phyloP scores from a whole-genome alignment of 345 rosid species.

The Euphorbia lathyris region DNA sequence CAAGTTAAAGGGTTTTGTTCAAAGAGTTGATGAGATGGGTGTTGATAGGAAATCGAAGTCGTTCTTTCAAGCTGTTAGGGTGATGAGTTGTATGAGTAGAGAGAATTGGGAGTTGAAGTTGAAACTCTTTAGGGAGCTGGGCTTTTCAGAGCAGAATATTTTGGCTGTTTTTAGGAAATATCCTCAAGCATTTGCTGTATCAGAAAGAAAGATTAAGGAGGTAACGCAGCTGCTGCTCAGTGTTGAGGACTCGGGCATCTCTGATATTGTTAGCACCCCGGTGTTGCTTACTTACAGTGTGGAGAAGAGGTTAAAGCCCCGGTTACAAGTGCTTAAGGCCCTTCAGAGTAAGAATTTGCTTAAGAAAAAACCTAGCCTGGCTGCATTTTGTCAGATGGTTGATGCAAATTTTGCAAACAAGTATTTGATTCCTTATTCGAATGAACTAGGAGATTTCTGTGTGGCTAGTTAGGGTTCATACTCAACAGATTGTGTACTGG shows the following conservation, averaged over 20 bases:
- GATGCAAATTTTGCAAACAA: background rate
- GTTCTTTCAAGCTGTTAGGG: slow-evolving; percentile 30
- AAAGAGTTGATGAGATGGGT: slow-evolving; percentile 35
- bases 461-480: background rate
- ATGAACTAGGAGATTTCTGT: background rate
- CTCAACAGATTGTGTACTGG: no score
- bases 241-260: background rate
- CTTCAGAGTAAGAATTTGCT: background rate
- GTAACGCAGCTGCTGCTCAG: background rate
- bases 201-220: background rate
- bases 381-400: background rate
- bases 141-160: background rate
- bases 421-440: background rate
- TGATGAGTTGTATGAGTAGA: slow-evolving; percentile 25
- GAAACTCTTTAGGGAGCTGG: no score
- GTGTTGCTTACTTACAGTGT: background rate
- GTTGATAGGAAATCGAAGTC: slow-evolving; percentile 23
- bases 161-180: background rate
- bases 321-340: background rate
- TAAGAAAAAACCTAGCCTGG: background rate
- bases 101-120: slow-evolving; percentile 33
- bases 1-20: slow-evolving; percentile 13
- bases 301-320: background rate
- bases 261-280: background rate
- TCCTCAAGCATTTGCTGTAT: background rate